Evolutionary conservation across 148 eudicot species (phyloP), one percentile per base, ranked within the genome.

Genomic region (Persicaria maculosa): DNA sequence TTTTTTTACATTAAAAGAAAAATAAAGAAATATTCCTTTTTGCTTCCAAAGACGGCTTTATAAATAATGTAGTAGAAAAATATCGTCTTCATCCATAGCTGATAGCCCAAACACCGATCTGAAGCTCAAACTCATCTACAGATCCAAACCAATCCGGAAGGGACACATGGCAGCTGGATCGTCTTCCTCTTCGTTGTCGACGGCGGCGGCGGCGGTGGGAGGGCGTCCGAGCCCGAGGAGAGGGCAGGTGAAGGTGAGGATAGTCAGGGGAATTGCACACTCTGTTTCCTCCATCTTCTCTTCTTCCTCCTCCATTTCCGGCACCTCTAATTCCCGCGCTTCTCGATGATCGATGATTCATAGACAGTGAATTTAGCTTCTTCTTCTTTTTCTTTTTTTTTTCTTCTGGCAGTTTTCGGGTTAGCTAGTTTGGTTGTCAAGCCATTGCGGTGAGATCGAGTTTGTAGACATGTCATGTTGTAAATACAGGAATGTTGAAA

Each of bases 161-260:
- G 40, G 40, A 31, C 40, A 31, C 52, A 40, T 65, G 70, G 70
- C 70, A 36, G 19, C 70, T 15, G 47, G 47, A 40, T 43, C 70
- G 9, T 65, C 61, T 5, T 64, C 69, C 36, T 64, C 69, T 1
- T 64, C 69, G 45, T 64, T 45, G 0, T 50, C 17, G 9, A 19
- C 14, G 8, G 14, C 59, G 11, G 22, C 7, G 45, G 1, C 36
- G 22, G 11, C 20, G 5, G 10, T 0, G 53, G 71, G 50, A 72
- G 83, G 54, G 71, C 85, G 85, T 83, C 81, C 75, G 82, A 82
- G 80, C 47, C 84, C 79, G 0, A 80, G 78, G 77, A 83, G 83
- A 76, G 85, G 85, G 2, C 83, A 80, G 46, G 75, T 83, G 44
- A 80, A 68, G 72, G 69, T 54, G 76, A 74, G 70, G 68, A 80